Evolutionary conservation across 1,284 basidiomycete genomes (phyloP), one percentile per base, ranked within the genome.

Genomic region (Rhodotorula sp.): DNA sequence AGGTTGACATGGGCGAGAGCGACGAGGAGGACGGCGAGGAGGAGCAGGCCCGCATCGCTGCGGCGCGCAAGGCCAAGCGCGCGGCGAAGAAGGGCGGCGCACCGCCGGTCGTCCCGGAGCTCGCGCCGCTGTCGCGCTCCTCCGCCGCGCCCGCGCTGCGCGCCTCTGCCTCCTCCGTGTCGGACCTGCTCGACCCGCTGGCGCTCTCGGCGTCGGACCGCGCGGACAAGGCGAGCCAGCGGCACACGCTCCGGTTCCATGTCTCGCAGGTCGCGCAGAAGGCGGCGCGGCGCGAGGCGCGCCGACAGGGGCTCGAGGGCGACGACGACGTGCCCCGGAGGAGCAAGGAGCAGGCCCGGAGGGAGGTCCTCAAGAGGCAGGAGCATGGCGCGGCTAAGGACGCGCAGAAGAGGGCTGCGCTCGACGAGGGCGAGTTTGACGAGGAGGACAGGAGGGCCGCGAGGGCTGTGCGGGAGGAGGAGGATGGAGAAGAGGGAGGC

Each of bases 311-410:
- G 6, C 37, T 58, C 54, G 66, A 67, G 50, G 91, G 91, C 36
- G 94, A 97, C 81, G 94, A 96, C 78, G 95, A 97, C 80, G 85
- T 94, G 66, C 92, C 92, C 34, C 91, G 92, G 44, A 64, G 77
- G 44, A 84, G 89, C 72, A 81, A 82, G 64, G 82, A 84, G 74
- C 81, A 81, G 55, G 82, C 82, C 15, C 75, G 84, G 56, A 81
- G 84, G 64, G 84, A 82, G 57, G 84, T 83, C 13, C 75, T 85
- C 58, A 81, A 82, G 65, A 79, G 81, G 76, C 83, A 83, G 76
- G 80, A 81, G 61, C 79, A 81, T 27, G 77, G 77, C 27, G 73
- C 63, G 59, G 56, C 78, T 72, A 53, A 74, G 63, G 53, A 78
- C 63, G 53, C 61, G 46, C 67, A 60, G 22, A 59, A 76, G 39